Evolutionary conservation across 768 basidiomycete species (phyloP).

Genomic region (Butyriboletus loyo): DNA sequence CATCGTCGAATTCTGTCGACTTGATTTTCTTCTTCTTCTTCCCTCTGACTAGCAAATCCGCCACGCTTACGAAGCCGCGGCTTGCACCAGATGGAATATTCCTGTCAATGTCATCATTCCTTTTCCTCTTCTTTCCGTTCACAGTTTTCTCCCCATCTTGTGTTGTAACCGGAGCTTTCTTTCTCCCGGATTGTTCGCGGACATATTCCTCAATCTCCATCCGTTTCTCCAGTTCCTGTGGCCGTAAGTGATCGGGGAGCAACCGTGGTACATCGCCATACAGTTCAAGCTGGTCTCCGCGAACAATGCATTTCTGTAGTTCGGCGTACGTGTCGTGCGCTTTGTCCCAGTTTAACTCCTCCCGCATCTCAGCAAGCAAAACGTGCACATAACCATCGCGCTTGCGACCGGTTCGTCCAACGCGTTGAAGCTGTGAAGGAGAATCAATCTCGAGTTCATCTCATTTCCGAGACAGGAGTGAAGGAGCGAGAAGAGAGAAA

Average conservation of each 20-base stretch:
- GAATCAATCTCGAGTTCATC: conserved; percentile 1
- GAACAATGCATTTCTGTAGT: conserved; percentile 84
- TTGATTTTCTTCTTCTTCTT: conserved; percentile 44
- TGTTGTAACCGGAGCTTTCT: conserved; percentile 21
- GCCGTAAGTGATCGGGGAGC: conserved; percentile 73
- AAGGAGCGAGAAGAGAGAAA: neutral
- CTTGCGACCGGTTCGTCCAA: conserved; percentile 94
- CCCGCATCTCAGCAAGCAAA: conserved; percentile 86
- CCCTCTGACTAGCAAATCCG: conserved; percentile 56
- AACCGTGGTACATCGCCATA: conserved; percentile 91
- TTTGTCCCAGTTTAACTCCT: conserved; percentile 85
- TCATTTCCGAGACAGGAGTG: neutral
- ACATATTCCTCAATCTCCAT: conserved; percentile 81
- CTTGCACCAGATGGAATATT: conserved; percentile 76
- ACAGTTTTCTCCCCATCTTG: conserved; percentile 32
- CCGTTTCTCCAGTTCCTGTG: conserved; percentile 71
- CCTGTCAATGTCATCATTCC: conserved; percentile 63
- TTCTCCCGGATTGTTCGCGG: conserved; percentile 44
- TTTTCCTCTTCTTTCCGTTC: conserved; percentile 51
- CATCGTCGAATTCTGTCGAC: conserved; percentile 44
- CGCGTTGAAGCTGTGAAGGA: conserved; percentile 76
- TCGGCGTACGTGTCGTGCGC: conserved; percentile 84
- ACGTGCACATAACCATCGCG: conserved; percentile 88
- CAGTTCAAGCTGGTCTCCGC: conserved; percentile 83
- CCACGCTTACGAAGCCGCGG: conserved; percentile 69